These are phyloP conservation scores for Cryphonectria parasitica DNA, from an alignment of 2,329 filamentous ascomycete species.

Conservation along the genomic window DNA sequence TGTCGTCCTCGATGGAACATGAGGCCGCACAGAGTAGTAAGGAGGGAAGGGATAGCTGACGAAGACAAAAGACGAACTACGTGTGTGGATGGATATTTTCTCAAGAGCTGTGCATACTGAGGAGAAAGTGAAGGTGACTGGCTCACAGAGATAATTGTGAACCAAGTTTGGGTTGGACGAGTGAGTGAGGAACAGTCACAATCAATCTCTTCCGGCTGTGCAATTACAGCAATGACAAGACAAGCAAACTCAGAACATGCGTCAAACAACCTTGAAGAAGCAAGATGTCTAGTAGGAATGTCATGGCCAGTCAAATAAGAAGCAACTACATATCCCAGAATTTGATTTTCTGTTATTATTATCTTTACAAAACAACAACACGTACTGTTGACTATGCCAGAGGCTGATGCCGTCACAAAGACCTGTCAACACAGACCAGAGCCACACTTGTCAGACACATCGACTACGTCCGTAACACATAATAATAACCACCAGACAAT, in stretches of 20 bases:
- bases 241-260: background rate
- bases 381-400: background rate
- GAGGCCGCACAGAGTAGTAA: too few relatives aligned
- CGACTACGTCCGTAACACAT: background rate
- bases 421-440: background rate
- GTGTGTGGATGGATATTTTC: background rate
- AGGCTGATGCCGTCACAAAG: conserved; percentile 10
- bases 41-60: background rate
- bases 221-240: background rate
- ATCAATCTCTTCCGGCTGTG: too few relatives aligned
- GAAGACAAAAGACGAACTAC: background rate
- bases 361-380: background rate
- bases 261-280: background rate
- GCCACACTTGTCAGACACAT: background rate
- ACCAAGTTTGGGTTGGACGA: background rate
- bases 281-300: background rate
- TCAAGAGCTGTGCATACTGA: background rate
- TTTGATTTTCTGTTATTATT: too few relatives aligned
- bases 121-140: background rate
- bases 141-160: background rate
- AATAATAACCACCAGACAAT: background rate
- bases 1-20: background rate
- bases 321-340: background rate
- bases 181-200: background rate
- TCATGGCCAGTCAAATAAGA: background rate